phyloP scores from a whole-genome alignment of 2,329 filamentous ascomycete genomes.

The Diaporthe velutina region DNA sequence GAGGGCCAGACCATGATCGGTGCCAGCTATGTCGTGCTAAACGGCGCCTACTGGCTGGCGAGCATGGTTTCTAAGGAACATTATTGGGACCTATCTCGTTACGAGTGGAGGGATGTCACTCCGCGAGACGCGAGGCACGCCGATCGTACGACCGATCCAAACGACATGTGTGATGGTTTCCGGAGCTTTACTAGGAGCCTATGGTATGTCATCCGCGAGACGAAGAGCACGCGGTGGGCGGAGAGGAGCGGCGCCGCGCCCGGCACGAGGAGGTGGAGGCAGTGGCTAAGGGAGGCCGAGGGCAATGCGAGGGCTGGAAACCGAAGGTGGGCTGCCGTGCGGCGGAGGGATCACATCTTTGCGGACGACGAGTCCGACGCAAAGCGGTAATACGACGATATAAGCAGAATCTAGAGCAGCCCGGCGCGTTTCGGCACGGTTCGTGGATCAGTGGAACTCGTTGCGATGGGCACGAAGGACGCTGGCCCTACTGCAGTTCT shows the following conservation, averaged over 20 bases:
- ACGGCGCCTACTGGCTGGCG: slow-evolving; percentile 70
- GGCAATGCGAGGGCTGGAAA: slow-evolving; percentile 50
- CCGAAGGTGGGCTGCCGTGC: slow-evolving; percentile 61
- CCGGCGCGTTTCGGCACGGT: neutral
- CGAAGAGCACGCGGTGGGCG: slow-evolving; percentile 65
- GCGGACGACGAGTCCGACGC: neutral
- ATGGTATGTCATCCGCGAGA: slow-evolving; percentile 71
- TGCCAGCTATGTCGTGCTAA: slow-evolving; percentile 68
- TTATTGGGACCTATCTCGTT: slow-evolving; percentile 68
- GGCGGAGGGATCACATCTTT: slow-evolving; percentile 60
- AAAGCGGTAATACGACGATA: neutral
- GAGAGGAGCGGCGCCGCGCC: slow-evolving; percentile 64
- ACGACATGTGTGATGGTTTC: slow-evolving; percentile 54
- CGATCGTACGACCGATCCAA: slow-evolving; percentile 46
- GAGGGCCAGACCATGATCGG: slow-evolving; percentile 70
- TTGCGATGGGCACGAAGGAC: neutral
- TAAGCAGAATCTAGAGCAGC: neutral
- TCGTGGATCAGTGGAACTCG: neutral
- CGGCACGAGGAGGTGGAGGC: slow-evolving; percentile 62
- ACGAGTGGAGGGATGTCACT: slow-evolving; percentile 41
- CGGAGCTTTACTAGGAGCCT: slow-evolving; percentile 67
- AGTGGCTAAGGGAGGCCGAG: slow-evolving; percentile 66
- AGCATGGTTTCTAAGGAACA: slow-evolving; percentile 60
- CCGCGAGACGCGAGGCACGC: slow-evolving; percentile 45
- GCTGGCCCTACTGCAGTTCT: neutral